Percentiles rank a stretch among this genome's conserved stretches.
phyloP scores from a whole-genome alignment of 2,329 filamentous ascomycete species.

The Thyridium curvatum region DNA sequence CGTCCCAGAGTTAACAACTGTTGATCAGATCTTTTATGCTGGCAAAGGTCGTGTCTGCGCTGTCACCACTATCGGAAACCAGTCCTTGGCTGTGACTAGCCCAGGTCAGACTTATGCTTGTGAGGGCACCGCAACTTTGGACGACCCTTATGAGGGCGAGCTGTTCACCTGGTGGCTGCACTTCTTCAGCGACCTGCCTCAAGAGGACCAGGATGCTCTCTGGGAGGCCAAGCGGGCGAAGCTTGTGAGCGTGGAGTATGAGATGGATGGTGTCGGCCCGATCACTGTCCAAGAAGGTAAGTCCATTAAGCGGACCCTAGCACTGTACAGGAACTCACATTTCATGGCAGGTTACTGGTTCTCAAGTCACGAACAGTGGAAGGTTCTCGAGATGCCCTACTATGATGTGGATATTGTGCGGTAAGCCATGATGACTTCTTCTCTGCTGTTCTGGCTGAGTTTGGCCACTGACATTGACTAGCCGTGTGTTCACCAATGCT shows the following conservation, averaged over 20 bases:
- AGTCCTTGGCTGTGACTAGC: conserved; percentile 24
- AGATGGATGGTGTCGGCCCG: conserved; percentile 26
- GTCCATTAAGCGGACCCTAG: neutral
- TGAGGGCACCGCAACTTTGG: conserved; percentile 23
- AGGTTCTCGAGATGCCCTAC: conserved; percentile 34
- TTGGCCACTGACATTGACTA: conserved; percentile 1
- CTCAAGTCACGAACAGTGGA: conserved; percentile 34
- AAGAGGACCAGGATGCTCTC: conserved; percentile 23
- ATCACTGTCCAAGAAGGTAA: conserved; percentile 32
- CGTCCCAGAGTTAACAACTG: too few relatives aligned
- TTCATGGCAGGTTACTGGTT: conserved; percentile 27
- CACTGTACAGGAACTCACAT: too few relatives aligned
- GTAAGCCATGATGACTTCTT: conserved; percentile 11
- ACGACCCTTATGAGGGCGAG: conserved; percentile 37
- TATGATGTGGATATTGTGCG: conserved; percentile 31
- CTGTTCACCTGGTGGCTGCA: conserved; percentile 33
- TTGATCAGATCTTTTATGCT: conserved; percentile 23
- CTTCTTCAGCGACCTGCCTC: conserved; percentile 25
- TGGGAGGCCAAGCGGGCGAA: conserved; percentile 31
- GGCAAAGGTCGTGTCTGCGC: conserved; percentile 31
- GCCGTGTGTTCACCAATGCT: conserved; percentile 29
- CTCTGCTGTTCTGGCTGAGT: too few relatives aligned
- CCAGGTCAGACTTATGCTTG: conserved; percentile 13
- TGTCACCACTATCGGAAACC: conserved; percentile 27
- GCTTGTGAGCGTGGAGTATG: conserved; percentile 27